Base-by-base conservation (phyloP, 2,329 filamentous ascomycete species). In the Neonectria hederae region DNA sequence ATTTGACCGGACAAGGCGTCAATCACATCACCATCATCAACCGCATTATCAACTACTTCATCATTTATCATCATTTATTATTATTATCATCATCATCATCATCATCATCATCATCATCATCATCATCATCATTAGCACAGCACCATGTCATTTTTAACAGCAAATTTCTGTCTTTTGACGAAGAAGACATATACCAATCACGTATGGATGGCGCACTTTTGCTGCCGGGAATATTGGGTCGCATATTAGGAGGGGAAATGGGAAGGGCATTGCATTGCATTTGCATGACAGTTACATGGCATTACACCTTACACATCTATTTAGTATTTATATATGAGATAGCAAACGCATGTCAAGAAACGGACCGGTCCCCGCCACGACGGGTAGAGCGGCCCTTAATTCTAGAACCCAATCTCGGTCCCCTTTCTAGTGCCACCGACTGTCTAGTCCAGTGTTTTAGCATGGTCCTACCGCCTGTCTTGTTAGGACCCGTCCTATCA, bases 151-250 rank as follows among this genome's bases (percentile, higher is more conserved):
- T 42, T 54, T 58, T 51, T 26, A 32, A 40, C 48, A 43, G 40
- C 42, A 52, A 52, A 51, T 56, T 54, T 54, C 49, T 62, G 35
- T n/a, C 35, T 40, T 28, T 64, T 54, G 52, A 60, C 56, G 62
- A 62, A 38, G 52, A 57, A 65, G 45, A 53, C 60, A 58, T 52
- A 49, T 64, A 63, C 22, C 46, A 72, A 56, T 42, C 58, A 66
- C 69, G 66, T 66, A 69, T 59, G 64, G 67, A 67, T 62, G 21
- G 40, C 62, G 63, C 53, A 65, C 52, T 28, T 28, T 59, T 62
- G 55, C 46, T 54, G 52, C 54, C 42, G 51, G 53, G 43, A 40
- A 56, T 35, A 45, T 59, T 35, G 46, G 53, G 35, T 28, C 35
- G 19, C 48, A 46, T 32, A 21, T 45, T 35, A 21, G 32, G 49